Percentiles rank a stretch among this genome's conserved stretches.
Conservation (phyloP, 208 protist genomes). For the Trypanosomatidae sp. region DNA sequence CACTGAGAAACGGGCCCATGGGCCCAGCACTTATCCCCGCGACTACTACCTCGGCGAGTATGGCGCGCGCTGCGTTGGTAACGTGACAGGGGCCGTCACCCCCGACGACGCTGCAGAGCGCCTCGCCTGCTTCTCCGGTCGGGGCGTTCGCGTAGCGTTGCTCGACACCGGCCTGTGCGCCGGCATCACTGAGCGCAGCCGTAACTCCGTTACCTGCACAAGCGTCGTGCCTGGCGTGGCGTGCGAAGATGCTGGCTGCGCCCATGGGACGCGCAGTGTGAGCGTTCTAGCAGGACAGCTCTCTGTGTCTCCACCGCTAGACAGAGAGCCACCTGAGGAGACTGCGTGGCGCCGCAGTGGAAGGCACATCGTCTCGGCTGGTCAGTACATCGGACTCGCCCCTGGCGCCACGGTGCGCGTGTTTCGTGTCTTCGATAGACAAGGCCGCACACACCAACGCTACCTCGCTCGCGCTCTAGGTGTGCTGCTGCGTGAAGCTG, state of each 20-base stretch:
- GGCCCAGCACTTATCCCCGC: slow-evolving; percentile 8
- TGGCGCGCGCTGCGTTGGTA: slow-evolving; percentile 7
- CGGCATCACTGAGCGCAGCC: slow-evolving; percentile 17
- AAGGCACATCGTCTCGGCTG: slow-evolving; percentile 1
- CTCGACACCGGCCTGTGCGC: slow-evolving; percentile 59
- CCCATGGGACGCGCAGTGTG: slow-evolving; percentile 98
- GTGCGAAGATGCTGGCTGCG: slow-evolving; percentile 76
- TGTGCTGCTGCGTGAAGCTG: slow-evolving; percentile 16
- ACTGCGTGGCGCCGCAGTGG: not conserved
- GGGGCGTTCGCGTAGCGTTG: slow-evolving; percentile 57
- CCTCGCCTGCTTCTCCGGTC: slow-evolving; percentile 31
- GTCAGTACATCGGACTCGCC: slow-evolving; percentile 86
- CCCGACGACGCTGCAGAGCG: not conserved
- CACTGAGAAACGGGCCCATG: not conserved
- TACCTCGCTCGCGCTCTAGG: slow-evolving; percentile 96
- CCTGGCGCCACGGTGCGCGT: slow-evolving; percentile 91
- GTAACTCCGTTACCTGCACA: slow-evolving; percentile 36
- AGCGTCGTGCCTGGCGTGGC: slow-evolving; percentile 60
- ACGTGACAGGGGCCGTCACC: not conserved
- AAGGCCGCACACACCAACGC: slow-evolving; percentile 79
- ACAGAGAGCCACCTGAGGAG: not conserved
- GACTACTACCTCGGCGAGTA: slow-evolving; percentile 26
- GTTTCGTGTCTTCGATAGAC: slow-evolving; percentile 94
- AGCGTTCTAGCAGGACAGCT: slow-evolving; percentile 87
- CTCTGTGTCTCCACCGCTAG: not conserved